Evolutionary conservation across 306 rosid genomes (phyloP), one percentile per base, ranked within the genome.

Genomic region (Lathyrus aphaca): DNA sequence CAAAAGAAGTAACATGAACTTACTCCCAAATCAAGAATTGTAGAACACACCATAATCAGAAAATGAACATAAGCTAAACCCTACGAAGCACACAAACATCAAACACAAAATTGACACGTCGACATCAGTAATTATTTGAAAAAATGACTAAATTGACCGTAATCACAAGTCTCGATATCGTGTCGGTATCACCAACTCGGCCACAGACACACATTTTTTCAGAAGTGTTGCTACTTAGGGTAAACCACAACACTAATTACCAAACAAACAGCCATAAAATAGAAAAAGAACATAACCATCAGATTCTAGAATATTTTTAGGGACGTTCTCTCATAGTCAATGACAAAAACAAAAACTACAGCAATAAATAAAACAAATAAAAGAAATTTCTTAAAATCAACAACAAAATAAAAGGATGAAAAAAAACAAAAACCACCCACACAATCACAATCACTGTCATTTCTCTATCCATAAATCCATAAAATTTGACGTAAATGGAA

Each of bases 351-450:
- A 30, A 54, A 19, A 66, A 53, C 35, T 53, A 65, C 37, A 11
- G 29, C 54, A 53, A 32, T 12, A 37, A 60, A 32, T 30, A 30
- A 42, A 80, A 66, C 67, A 60, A 35, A 35, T 14, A 42, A 37
- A 32, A 13, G 21, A 32, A 66, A 50, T 25, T 64, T n/a, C 6
- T n/a, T 12, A 2, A 3, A 51, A 61, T 32, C 38, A 32, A 32
- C 8, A 32, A 32, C 9, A 30, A 76, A 10, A 65, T 27, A 25
- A 25, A 76, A 40, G 19, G 25, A 1, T 14, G 9, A 8, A 56
- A 56, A 45, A 62, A 61, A n/a, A n/a, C 86, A 57, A 46, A 63
- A 61, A 85, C 79, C 83, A 32, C 46, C 68, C n/a, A n/a, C n/a
- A 23, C 25, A 23, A 79, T 64, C 60, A 69, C 10, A 57, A 45